A percentile compares a stretch with the other conserved stretches of the same genome.
Evolutionary conservation across 306 rosid species (phyloP).

Genomic region (Corylus heterophylla): DNA sequence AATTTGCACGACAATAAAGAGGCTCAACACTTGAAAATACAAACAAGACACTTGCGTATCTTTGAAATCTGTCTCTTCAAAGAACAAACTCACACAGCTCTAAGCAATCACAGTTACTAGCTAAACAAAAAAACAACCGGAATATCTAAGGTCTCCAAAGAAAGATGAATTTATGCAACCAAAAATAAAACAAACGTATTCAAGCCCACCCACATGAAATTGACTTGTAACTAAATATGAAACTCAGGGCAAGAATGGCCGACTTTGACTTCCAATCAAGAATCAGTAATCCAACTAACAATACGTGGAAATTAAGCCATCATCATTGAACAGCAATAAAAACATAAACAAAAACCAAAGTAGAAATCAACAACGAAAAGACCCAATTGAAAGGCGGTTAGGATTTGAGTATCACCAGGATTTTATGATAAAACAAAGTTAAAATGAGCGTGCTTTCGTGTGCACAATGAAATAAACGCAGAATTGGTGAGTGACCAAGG

Average conservation of each 20-base stretch:
- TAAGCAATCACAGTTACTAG: not conserved
- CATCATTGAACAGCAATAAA: not conserved
- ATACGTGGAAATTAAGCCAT: not conserved
- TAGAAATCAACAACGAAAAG: too few relatives aligned
- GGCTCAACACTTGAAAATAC: not conserved
- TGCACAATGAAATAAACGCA: not conserved
- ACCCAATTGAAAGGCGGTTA: too few relatives aligned
- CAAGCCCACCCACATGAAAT: not conserved
- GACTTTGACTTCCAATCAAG: not conserved
- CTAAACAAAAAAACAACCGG: not conserved
- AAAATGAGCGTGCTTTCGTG: not conserved
- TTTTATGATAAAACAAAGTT: not conserved
- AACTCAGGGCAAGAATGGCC: not conserved
- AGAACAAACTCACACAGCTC: not conserved
- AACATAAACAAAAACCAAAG: not conserved
- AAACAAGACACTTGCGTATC: not conserved
- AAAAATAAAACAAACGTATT: not conserved
- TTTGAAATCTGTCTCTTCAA: not conserved
- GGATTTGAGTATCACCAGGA: too few relatives aligned
- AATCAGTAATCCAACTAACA: not conserved
- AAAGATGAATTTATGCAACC: not conserved
- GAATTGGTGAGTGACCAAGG: not conserved
- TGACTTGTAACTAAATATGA: not conserved
- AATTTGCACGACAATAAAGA: constrained; percentile 15
- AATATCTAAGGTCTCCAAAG: not conserved